These are phyloP conservation scores for Parsonsia alboflavescens DNA, from an alignment of 257 asterid species.

Conservation along the genomic window DNA sequence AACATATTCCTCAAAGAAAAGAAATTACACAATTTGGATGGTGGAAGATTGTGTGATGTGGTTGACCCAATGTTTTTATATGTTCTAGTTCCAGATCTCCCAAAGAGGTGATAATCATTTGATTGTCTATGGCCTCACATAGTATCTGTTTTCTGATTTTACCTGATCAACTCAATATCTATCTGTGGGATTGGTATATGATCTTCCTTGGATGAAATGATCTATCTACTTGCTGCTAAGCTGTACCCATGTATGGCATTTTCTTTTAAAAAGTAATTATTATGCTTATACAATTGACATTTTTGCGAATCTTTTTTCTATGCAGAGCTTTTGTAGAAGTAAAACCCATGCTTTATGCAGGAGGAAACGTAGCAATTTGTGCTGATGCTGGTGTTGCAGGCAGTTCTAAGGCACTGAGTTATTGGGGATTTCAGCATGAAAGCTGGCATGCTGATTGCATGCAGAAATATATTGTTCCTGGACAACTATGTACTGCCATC, in stretches of 20 bases:
- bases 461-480: slow-evolving; percentile 51
- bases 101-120: slow-evolving; percentile 58
- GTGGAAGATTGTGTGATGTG: slow-evolving; percentile 32
- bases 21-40: slow-evolving; percentile 40
- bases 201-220: neutral
- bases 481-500: slow-evolving; percentile 56
- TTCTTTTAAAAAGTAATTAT: neutral
- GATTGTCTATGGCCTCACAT: neutral
- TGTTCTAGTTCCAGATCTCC: slow-evolving; percentile 89
- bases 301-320: slow-evolving; percentile 1
- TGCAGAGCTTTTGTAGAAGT: slow-evolving; percentile 84
- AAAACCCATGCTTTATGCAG: slow-evolving; percentile 71
- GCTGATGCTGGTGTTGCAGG: slow-evolving; percentile 30
- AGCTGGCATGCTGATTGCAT: slow-evolving; percentile 62
- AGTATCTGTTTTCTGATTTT: neutral
- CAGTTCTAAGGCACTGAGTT: slow-evolving; percentile 28
- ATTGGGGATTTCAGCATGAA: slow-evolving; percentile 62
- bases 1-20: slow-evolving; percentile 43
- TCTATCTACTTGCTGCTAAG: neutral
- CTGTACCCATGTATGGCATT: neutral
- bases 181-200: neutral
- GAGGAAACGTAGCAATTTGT: slow-evolving; percentile 33
- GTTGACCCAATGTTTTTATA: slow-evolving; percentile 53
- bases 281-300: neutral
- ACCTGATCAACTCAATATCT: neutral